Evolutionary conservation across 306 rosid species (phyloP).

Genomic region (Neltuma alba): DNA sequence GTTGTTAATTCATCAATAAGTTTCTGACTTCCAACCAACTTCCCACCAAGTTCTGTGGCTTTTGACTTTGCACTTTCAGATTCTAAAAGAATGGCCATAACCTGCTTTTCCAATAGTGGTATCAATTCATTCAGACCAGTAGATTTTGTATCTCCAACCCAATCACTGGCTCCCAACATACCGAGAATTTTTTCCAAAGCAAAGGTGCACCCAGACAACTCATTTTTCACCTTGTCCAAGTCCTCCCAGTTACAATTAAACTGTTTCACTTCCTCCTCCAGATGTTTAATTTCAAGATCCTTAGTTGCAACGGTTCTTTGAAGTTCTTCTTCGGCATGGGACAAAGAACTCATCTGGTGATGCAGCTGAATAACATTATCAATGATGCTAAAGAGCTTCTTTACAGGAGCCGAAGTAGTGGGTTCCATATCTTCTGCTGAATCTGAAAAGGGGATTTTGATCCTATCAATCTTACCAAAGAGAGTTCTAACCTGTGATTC

Average conservation of each 20-base stretch:
- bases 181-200: slow-evolving; percentile 63
- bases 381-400: slow-evolving; percentile 70
- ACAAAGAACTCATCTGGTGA: slow-evolving; percentile 52
- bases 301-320: slow-evolving; percentile 54
- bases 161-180: slow-evolving; percentile 53
- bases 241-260: slow-evolving; percentile 52
- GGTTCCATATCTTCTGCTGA: slow-evolving; percentile 49
- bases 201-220: slow-evolving; percentile 55
- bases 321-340: slow-evolving; percentile 68
- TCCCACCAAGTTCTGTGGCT: slow-evolving; percentile 68
- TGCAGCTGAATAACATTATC: slow-evolving; percentile 59
- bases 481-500: slow-evolving; percentile 66
- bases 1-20: slow-evolving; percentile 68
- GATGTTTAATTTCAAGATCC: slow-evolving; percentile 62
- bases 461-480: slow-evolving; percentile 61
- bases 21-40: slow-evolving; percentile 74
- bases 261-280: slow-evolving; percentile 64
- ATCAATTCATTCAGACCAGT: slow-evolving; percentile 60
- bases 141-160: slow-evolving; percentile 57
- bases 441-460: slow-evolving; percentile 49
- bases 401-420: slow-evolving; percentile 50
- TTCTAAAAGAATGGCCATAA: slow-evolving; percentile 57
- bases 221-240: slow-evolving; percentile 60
- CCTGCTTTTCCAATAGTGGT: slow-evolving; percentile 63
- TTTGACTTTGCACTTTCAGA: slow-evolving; percentile 73